Evolutionary conservation across 345 rosid genomes (phyloP).

Genomic region (Fremontodendron californicum): DNA sequence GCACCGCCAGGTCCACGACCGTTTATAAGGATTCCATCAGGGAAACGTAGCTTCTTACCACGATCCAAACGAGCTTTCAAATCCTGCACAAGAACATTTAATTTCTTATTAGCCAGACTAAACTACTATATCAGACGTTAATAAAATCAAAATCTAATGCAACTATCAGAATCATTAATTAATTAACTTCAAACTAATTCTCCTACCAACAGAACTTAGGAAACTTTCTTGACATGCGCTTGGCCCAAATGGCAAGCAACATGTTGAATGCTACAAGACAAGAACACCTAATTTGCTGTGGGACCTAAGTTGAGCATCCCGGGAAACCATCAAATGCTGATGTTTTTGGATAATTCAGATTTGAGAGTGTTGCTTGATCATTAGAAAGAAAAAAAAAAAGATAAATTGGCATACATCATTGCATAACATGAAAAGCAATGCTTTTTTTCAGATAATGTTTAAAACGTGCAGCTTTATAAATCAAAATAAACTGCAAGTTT

Average conservation of each 20-base stretch:
- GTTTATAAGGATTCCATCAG: slow-evolving; percentile 86
- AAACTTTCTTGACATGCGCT: not conserved
- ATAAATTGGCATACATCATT: not conserved
- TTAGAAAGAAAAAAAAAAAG: not conserved
- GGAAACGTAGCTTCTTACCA: slow-evolving; percentile 64
- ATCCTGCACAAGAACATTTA: slow-evolving; percentile 28
- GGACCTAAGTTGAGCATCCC: not conserved
- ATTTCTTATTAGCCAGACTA: not conserved
- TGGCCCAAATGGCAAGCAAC: not conserved
- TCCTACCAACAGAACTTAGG: not conserved
- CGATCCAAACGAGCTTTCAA: slow-evolving; percentile 52
- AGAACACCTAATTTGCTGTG: not conserved
- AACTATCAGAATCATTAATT: not conserved
- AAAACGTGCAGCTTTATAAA: not conserved
- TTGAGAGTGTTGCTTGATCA: not conserved
- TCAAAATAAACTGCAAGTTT: not conserved
- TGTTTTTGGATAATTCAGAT: not conserved
- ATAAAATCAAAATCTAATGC: not conserved
- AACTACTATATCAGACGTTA: not conserved
- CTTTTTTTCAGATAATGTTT: not conserved
- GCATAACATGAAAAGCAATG: not conserved
- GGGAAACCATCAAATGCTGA: not conserved
- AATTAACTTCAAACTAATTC: not conserved
- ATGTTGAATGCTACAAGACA: not conserved
- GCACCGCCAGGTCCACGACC: slow-evolving; percentile 68